Conservation (phyloP, 768 basidiomycete genomes). For the Coprinopsis marcescibilis region DNA sequence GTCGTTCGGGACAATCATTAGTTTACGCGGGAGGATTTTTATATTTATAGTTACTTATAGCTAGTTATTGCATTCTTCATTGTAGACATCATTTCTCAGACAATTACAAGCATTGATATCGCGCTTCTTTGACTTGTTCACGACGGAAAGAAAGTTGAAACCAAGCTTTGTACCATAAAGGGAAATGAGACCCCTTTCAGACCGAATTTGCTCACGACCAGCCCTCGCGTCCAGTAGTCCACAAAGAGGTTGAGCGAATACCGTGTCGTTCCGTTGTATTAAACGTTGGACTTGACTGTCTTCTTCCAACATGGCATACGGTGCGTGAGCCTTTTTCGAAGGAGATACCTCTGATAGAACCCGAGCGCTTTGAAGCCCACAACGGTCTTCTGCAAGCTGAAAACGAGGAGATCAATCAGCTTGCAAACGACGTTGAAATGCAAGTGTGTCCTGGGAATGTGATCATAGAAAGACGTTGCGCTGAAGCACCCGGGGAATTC, state of each 20-base stretch:
- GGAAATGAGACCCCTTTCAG: neutral
- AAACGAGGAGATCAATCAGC: slow-evolving; percentile 41
- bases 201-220: too few relatives aligned
- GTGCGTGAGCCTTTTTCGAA: neutral
- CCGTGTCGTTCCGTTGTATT: too few relatives aligned
- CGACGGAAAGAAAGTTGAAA: neutral
- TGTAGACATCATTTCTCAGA: neutral
- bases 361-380: too few relatives aligned
- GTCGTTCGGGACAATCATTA: neutral
- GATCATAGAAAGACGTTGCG: neutral
- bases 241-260: too few relatives aligned
- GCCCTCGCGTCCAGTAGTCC: too few relatives aligned
- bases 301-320: neutral
- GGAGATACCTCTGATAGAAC: too few relatives aligned
- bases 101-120: too few relatives aligned
- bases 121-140: too few relatives aligned
- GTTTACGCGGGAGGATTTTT: slow-evolving; percentile 5
- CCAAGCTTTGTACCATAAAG: neutral
- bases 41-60: slow-evolving; percentile 10
- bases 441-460: slow-evolving; percentile 37
- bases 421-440: slow-evolving; percentile 73
- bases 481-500: slow-evolving; percentile 5
- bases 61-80: neutral
- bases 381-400: neutral
- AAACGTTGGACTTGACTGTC: neutral